Evolutionary conservation across 345 rosid species (phyloP).

Genomic region (Bretschneidera sinensis): DNA sequence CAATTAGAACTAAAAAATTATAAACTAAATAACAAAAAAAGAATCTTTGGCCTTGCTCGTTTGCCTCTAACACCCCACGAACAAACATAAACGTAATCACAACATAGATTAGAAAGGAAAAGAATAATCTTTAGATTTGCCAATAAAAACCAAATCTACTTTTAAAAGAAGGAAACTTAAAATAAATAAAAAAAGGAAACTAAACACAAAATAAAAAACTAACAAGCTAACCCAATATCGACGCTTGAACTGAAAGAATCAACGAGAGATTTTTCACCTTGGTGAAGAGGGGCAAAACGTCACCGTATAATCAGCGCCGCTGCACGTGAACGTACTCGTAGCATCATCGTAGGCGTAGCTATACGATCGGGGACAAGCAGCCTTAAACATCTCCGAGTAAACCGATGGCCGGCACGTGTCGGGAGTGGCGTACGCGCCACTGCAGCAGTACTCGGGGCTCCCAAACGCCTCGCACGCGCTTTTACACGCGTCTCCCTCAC

Average conservation of each 20-base stretch:
- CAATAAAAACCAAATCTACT: no score
- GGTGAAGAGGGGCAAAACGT: slow-evolving; percentile 94
- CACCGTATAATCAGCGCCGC: slow-evolving; percentile 81
- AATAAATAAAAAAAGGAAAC: no score
- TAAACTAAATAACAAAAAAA: not conserved
- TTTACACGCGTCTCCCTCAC: slow-evolving; percentile 71
- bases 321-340: slow-evolving; percentile 86
- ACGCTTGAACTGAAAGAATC: no score
- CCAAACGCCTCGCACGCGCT: slow-evolving; percentile 95
- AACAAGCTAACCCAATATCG: no score
- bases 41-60: not conserved
- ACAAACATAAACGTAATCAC: no score
- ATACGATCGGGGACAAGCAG: slow-evolving; percentile 87
- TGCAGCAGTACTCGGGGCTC: slow-evolving; percentile 91
- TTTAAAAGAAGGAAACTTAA: no score
- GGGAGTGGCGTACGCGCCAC: slow-evolving; percentile 89
- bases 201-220: no score
- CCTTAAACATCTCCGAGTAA: slow-evolving; percentile 84
- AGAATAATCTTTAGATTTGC: no score
- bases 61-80: not conserved
- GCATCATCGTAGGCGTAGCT: slow-evolving; percentile 96
- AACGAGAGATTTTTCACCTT: slow-evolving; percentile 36
- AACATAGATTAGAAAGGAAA: no score
- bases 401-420: slow-evolving; percentile 82
- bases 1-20: not conserved